Evolutionary conservation across 495 filamentous ascomycete genomes (phyloP).

Genomic region (Trichoderma asperelloides): DNA sequence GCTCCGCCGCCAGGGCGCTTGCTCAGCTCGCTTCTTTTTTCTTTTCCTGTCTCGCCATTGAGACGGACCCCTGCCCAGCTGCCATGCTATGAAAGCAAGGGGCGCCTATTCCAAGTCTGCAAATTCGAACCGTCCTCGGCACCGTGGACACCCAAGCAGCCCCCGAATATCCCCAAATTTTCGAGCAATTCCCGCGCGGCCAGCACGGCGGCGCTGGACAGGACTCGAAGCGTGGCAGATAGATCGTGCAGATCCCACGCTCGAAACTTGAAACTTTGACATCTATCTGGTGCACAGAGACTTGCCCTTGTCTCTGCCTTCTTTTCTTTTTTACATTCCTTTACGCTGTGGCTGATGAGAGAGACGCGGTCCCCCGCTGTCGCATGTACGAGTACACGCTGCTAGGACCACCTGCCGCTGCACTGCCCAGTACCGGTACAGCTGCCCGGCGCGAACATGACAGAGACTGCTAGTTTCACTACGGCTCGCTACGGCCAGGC

Average conservation of each 20-base stretch:
- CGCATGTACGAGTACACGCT: slow-evolving; percentile 6
- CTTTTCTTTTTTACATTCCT: background rate
- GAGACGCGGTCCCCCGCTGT: background rate
- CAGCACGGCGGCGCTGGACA: too few relatives aligned
- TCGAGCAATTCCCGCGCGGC: background rate
- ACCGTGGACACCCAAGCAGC: background rate
- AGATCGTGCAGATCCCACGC: background rate
- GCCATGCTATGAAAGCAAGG: slow-evolving; percentile 6
- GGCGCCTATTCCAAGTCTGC: background rate
- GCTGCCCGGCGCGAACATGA: background rate
- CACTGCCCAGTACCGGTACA: background rate
- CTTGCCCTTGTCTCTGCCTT: background rate
- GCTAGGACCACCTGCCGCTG: slow-evolving; percentile 13
- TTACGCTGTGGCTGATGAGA: slow-evolving; percentile 6
- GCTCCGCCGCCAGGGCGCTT: background rate
- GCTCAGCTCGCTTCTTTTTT: background rate
- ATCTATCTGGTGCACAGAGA: background rate
- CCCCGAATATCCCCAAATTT: background rate
- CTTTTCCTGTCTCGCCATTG: background rate
- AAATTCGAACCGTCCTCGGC: background rate
- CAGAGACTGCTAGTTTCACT: slow-evolving; percentile 3
- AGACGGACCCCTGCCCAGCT: slow-evolving; percentile 1
- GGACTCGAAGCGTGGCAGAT: too few relatives aligned
- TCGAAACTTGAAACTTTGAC: background rate
- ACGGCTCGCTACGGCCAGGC: background rate